Evolutionary conservation across 495 filamentous ascomycete species (phyloP).

Genomic region (Tuber brumale): DNA sequence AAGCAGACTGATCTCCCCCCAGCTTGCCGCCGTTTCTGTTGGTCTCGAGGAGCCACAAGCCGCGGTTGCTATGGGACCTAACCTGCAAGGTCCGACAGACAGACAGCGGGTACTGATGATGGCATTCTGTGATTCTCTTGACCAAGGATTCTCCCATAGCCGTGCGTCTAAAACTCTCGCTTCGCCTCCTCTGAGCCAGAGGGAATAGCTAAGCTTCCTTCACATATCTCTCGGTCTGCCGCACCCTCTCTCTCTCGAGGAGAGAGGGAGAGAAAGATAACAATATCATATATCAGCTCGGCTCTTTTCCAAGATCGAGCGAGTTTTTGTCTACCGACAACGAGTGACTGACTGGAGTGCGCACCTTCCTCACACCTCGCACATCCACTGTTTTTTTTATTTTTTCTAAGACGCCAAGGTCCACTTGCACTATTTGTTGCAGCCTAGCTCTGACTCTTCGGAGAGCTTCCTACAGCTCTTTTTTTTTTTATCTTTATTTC

Average conservation of each 20-base stretch:
- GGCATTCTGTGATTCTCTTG: conserved; percentile 10
- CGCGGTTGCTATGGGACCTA: background rate
- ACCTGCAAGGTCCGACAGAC: conserved; percentile 3
- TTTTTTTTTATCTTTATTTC: background rate
- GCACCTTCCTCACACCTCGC: background rate
- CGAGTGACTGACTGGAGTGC: conserved; percentile 23
- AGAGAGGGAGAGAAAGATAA: conserved; percentile 12
- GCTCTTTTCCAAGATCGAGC: conserved; percentile 13
- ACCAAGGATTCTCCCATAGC: conserved; percentile 8
- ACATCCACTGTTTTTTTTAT: conserved; percentile 1
- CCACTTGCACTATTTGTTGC: background rate
- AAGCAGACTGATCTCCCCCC: conserved; percentile 3
- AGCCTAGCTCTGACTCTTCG: background rate
- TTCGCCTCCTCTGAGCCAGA: conserved; percentile 20
- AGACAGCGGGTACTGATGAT: conserved; percentile 18
- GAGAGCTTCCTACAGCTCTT: background rate
- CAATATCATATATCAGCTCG: conserved; percentile 36
- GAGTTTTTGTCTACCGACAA: background rate
- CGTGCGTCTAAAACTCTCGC: conserved; percentile 26
- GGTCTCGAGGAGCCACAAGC: background rate
- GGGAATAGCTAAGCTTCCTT: background rate
- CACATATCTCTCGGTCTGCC: background rate
- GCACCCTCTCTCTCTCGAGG: background rate
- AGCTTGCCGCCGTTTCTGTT: conserved; percentile 8
- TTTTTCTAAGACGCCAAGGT: conserved; percentile 6